Evolutionary conservation across 2,329 filamentous ascomycete genomes (phyloP).

Genomic region (Monilinia laxa): DNA sequence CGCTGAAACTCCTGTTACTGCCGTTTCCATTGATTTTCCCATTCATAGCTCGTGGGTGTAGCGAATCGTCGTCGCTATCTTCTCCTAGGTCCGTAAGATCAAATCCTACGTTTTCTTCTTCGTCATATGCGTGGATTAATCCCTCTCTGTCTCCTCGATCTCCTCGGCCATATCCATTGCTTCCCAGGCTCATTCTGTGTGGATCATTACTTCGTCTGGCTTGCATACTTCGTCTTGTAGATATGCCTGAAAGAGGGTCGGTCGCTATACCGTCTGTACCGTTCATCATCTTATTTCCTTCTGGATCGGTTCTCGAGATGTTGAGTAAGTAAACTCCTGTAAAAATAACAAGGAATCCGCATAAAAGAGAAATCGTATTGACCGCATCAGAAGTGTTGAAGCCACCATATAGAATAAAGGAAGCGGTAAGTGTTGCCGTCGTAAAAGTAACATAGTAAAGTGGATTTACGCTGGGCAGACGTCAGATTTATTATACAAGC

Average conservation of each 20-base stretch:
- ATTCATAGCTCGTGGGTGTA: conserved; percentile 30
- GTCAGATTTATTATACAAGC: conserved; percentile 5
- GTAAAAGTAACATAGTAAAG: conserved; percentile 97
- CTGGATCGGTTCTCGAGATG: conserved; percentile 86
- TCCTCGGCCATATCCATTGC: conserved; percentile 54
- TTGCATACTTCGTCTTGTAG: conserved; percentile 93
- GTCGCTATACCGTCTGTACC: conserved; percentile 80
- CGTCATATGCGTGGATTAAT: conserved; percentile 85
- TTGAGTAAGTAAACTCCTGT: conserved; percentile 94
- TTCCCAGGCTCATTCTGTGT: conserved; percentile 61
- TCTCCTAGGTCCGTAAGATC: conserved; percentile 77
- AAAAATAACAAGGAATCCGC: conserved; percentile 92
- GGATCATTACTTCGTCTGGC: conserved; percentile 68
- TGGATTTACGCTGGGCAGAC: conserved; percentile 60
- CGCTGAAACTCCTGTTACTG: conserved; percentile 37
- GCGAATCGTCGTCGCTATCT: conserved; percentile 62
- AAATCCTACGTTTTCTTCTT: conserved; percentile 72
- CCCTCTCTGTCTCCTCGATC: conserved; percentile 74
- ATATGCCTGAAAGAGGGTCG: conserved; percentile 83
- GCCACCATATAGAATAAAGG: conserved; percentile 91
- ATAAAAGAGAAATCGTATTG: conserved; percentile 88
- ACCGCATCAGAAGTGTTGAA: conserved; percentile 94
- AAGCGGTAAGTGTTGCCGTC: conserved; percentile 88
- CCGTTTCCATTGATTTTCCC: conserved; percentile 36
- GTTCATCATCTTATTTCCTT: conserved; percentile 67